A percentile compares a stretch with the other conserved stretches of the same genome.
phyloP scores from a whole-genome alignment of 1,284 basidiomycete genomes.

The Coniferiporia weirii region DNA sequence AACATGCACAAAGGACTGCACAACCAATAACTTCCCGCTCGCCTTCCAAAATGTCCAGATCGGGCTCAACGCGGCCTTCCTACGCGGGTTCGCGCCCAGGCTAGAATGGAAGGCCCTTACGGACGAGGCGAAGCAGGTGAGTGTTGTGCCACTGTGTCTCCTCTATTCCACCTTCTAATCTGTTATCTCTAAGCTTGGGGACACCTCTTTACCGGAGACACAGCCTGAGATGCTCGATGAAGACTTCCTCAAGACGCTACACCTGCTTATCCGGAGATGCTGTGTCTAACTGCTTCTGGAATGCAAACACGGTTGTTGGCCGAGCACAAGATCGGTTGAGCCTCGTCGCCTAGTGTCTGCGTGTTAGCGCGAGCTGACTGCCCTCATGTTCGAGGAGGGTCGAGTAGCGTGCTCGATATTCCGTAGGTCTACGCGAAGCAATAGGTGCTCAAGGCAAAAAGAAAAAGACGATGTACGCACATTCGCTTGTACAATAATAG shows the following conservation, averaged over 20 bases:
- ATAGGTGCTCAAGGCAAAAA: no score
- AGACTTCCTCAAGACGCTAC: constrained; percentile 73
- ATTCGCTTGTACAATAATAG: no score
- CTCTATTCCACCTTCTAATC: no score
- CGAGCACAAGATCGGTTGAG: constrained; percentile 80
- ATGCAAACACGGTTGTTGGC: constrained; percentile 41
- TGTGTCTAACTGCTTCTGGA: not conserved
- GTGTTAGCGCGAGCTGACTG: not conserved
- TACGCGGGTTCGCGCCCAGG: constrained; percentile 78
- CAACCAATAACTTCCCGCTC: constrained; percentile 91
- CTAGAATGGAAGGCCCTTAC: constrained; percentile 91
- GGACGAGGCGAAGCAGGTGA: constrained; percentile 43
- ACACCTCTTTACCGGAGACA: constrained; percentile 32
- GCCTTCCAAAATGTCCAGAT: constrained; percentile 56
- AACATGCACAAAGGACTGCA: constrained; percentile 28
- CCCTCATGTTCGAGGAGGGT: not conserved
- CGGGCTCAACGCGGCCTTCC: constrained; percentile 41
- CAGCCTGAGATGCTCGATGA: constrained; percentile 72
- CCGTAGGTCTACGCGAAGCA: not conserved
- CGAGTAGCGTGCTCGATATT: not conserved
- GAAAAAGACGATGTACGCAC: no score
- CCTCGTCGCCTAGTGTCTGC: not conserved
- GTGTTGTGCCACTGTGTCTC: no score
- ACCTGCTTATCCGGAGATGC: constrained; percentile 39
- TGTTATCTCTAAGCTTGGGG: no score